Evolutionary conservation across 148 eudicot species (phyloP).

Genomic region (Chenopodium suecicum): DNA sequence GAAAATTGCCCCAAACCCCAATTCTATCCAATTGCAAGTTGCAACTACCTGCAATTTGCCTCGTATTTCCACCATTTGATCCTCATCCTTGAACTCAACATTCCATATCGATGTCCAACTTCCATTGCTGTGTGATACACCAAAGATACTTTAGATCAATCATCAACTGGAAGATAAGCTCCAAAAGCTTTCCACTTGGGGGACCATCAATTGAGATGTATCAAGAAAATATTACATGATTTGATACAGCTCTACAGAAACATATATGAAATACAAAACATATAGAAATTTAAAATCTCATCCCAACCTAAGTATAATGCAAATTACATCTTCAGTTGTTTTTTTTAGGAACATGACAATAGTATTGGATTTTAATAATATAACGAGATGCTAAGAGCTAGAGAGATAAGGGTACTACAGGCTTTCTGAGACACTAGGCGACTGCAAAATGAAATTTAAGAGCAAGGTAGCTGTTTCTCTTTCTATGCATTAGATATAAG

Average conservation of each 20-base stretch:
- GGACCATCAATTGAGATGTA: background rate
- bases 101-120: slow-evolving; percentile 97
- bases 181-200: background rate
- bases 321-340: background rate
- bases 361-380: too few species aligned
- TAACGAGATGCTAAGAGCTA: too few species aligned
- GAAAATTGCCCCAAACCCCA: background rate
- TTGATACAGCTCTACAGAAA: background rate
- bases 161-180: slow-evolving; percentile 7
- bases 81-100: slow-evolving; percentile 73
- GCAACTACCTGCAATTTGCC: slow-evolving; percentile 76
- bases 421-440: background rate
- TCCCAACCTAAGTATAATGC: background rate
- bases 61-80: slow-evolving; percentile 72
- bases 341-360: background rate
- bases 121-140: slow-evolving; percentile 64
- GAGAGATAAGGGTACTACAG: background rate
- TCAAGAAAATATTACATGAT: background rate
- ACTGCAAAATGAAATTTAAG: background rate
- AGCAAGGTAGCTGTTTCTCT: background rate
- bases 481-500: background rate
- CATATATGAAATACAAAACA: background rate
- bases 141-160: slow-evolving; percentile 13
- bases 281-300: too few species aligned
- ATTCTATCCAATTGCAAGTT: slow-evolving; percentile 1